Base-by-base conservation (phyloP, 2,329 filamentous ascomycete species). In the Dryadomyces quercivorus region DNA sequence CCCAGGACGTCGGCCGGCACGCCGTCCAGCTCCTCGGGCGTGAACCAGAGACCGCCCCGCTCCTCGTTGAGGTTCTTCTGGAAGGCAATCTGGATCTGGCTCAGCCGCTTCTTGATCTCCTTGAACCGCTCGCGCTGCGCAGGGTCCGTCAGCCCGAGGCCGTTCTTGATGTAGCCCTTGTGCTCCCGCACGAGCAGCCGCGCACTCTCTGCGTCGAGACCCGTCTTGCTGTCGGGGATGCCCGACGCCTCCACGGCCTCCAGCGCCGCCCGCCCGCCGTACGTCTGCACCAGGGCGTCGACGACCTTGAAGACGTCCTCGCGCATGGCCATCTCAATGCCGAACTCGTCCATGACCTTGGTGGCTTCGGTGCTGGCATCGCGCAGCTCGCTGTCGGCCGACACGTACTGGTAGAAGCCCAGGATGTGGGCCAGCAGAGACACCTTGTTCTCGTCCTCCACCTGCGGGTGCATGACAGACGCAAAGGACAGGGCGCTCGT, bases 21-120 rank as follows among this genome's bases (percentile, higher is more conserved):
- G 50, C 88, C 88, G 50, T 86, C 80, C 6, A 93, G 74, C 69
- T 93, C 81, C 59, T 86, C 76, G 3, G 70, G 75, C 1, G 84
- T 86, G 62, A 92, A 85, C 86, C 87, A 93, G 52, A 91, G 70
- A 2, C 83, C 85, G n/a, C 84, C 85, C 61, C 84, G 84, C 70
- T 93, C 88, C 68, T 92, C 87, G 63, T 91, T 91, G 56, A 92
- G 72, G 62, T 85, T 87, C 73, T 89, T 90, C 64, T 86, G 81
- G 68, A 88, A 88, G 55, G 82, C 75, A 57, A 91, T 90, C 63
- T 78, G 76, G 61, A 92, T 78, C 66, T 85, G 78, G 60, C 82
- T 86, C 55, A 93, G 72, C 13, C 86, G 74, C 75, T 88, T 88
- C 77, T 88, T 88, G 70, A 92, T 90, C 68, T 85, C 85, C 74